phyloP scores from a whole-genome alignment of 2,329 filamentous ascomycete genomes.

The Geosmithia morbida region DNA sequence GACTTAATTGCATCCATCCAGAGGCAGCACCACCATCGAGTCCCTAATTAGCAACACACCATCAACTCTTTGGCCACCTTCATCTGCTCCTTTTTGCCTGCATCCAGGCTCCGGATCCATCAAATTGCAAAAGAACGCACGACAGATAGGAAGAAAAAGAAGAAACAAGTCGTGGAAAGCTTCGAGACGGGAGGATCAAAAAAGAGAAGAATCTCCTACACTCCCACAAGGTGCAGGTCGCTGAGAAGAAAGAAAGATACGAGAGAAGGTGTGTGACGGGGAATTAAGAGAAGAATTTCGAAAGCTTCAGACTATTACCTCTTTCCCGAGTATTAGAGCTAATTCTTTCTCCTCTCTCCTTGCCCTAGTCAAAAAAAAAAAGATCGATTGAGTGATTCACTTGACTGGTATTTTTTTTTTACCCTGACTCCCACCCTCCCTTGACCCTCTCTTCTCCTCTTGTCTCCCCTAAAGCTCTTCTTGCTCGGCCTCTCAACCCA shows the following conservation, averaged over 20 bases:
- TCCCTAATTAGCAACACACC: not conserved
- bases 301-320: too few relatives aligned
- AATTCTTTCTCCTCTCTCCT: not conserved
- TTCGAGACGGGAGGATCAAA: constrained; percentile 5
- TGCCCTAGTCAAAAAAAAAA: not conserved
- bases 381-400: constrained; percentile 12
- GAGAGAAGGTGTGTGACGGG: not conserved
- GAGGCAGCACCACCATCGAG: not conserved
- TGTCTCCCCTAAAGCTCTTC: constrained; percentile 1
- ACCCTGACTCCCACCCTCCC: not conserved
- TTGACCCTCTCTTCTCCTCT: not conserved
- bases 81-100: not conserved
- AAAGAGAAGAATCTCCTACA: constrained; percentile 1
- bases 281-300: too few relatives aligned
- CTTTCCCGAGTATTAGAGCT: not conserved
- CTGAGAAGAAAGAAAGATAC: constrained; percentile 1
- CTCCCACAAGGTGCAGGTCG: not conserved
- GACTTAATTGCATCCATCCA: constrained; percentile 11
- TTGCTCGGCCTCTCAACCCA: constrained; percentile 4
- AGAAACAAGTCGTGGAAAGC: too few relatives aligned
- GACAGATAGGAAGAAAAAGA: constrained; percentile 10
- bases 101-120: too few relatives aligned
- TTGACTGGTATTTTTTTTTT: constrained; percentile 5
- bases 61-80: not conserved
- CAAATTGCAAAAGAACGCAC: too few relatives aligned